phyloP scores from a whole-genome alignment of 176 grass and related monocot species.

The Otatea glauca region DNA sequence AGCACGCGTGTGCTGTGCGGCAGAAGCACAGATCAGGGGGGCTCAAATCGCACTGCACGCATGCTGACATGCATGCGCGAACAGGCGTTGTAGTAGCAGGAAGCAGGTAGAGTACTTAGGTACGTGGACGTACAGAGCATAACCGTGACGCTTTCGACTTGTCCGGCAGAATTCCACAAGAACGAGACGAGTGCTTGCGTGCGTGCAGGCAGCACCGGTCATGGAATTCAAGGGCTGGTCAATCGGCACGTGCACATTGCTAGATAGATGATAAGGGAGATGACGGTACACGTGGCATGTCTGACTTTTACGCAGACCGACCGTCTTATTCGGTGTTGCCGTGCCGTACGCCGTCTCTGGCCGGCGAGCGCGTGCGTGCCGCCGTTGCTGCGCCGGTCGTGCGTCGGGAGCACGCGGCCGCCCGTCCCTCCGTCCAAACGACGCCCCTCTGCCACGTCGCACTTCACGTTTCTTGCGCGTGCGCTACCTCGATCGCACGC shows the following conservation, averaged over 20 bases:
- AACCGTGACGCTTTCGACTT: not conserved
- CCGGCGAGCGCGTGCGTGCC: not conserved
- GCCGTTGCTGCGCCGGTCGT: too few species aligned
- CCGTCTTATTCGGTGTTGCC: not conserved
- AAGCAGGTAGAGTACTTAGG: not conserved
- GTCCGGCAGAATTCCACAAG: not conserved
- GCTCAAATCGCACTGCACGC: not conserved
- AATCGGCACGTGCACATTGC: not conserved
- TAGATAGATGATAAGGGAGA: too few species aligned
- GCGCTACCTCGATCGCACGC: too few species aligned
- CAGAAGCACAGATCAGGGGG: not conserved
- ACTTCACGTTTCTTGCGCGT: too few species aligned
- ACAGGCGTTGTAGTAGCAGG: not conserved
- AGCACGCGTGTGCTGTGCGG: too few species aligned
- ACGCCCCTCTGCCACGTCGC: not conserved
- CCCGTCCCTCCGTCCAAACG: not conserved
- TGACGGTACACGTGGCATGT: not conserved
- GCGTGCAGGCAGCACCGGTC: not conserved
- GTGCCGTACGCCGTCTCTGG: constrained; percentile 25
- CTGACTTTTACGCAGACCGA: not conserved
- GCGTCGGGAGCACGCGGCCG: not conserved
- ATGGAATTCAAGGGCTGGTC: not conserved
- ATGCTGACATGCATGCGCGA: not conserved
- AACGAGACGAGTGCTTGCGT: not conserved
- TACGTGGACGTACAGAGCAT: not conserved